Evolutionary conservation across 495 filamentous ascomycete species (phyloP), one percentile per base, ranked within the genome.

Genomic region (Jackrogersella minutella): DNA sequence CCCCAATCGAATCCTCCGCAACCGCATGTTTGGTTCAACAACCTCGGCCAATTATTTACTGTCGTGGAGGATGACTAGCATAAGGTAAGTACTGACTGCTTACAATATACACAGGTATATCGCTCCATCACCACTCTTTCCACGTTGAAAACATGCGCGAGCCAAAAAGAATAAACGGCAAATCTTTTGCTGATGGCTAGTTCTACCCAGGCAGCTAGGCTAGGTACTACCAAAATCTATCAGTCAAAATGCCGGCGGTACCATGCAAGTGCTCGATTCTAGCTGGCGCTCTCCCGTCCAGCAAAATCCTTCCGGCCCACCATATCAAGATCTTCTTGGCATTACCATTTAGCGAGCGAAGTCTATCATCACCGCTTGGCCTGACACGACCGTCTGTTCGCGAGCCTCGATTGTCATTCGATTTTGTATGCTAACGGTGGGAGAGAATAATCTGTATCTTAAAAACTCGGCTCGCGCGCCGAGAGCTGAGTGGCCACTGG

Each of bases 181-280:
- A 10, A 46, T 66, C 50, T 19, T 56, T 60, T 61, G 33, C 49
- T 53, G 40, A 22, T 41, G 22, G 40, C 33, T 57, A 62, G 44
- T 51, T 61, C 57, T 49, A 19, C 2, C 17, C 40, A 22, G 28
- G 28, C 28, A 4, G 28, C 28, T 8, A 30, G 28, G 28, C 8
- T 5, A 16, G 39, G 34, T 37, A 30, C n/a, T n/a, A n/a, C n/a
- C n/a, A 41, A 58, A 46, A 59, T 33, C 31, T 16, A 58, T 39
- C 56, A 21, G 39, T 50, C 9, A 26, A 55, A 36, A 19, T 68
- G 65, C 65, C 54, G 54, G 41, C 66, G 54, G 47, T 24, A 54
- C 51, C 36, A 63, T 69, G 66, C 66, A 54, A 26, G 59, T 60
- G 49, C 59, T 68, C 47, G 31, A 53, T 62, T 40, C 24, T 68